Evolutionary conservation across 306 rosid genomes (phyloP).

Genomic region (Quercus wislizeni): DNA sequence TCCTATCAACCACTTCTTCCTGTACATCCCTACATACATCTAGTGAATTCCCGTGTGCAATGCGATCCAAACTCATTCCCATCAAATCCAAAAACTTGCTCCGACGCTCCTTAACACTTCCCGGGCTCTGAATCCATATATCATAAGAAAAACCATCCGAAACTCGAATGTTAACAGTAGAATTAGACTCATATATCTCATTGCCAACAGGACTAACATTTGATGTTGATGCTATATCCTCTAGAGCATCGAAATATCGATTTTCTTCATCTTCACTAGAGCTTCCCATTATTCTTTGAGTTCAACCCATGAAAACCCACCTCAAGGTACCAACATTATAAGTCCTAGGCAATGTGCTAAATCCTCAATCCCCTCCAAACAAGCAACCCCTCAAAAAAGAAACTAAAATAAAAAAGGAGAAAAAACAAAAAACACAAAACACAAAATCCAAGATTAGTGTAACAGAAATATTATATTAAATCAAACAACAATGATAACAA

Average conservation of each 20-base stretch:
- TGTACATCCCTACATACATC: slow-evolving; percentile 19
- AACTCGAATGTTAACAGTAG: slow-evolving; percentile 18
- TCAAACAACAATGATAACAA: slow-evolving; percentile 32
- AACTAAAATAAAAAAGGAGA: slow-evolving; percentile 16
- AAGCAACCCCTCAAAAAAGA: slow-evolving; percentile 45
- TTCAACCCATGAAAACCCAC: slow-evolving; percentile 82
- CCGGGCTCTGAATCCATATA: slow-evolving; percentile 67
- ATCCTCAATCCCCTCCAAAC: slow-evolving; percentile 44
- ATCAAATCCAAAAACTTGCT: slow-evolving; percentile 54
- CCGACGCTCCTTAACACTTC: slow-evolving; percentile 71
- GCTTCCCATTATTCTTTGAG: slow-evolving; percentile 67
- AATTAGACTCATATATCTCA: slow-evolving; percentile 33
- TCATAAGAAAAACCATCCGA: slow-evolving; percentile 42
- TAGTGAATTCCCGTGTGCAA: slow-evolving; percentile 27
- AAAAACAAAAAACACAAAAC: slow-evolving; percentile 37
- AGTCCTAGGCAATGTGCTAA: slow-evolving; percentile 42
- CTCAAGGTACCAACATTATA: slow-evolving; percentile 62
- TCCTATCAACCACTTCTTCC: slow-evolving; percentile 41
- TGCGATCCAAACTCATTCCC: slow-evolving; percentile 45
- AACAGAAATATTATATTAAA: slow-evolving; percentile 37
- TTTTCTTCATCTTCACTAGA: slow-evolving; percentile 63
- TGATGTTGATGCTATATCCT: slow-evolving; percentile 56
- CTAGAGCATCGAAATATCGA: slow-evolving; percentile 78
- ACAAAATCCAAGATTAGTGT: slow-evolving; percentile 55
- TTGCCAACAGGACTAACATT: slow-evolving; percentile 40